Evolutionary conservation across 352 stramenopile species (phyloP), one percentile per base, ranked within the genome.

Genomic region (Phytophthora vignae): DNA sequence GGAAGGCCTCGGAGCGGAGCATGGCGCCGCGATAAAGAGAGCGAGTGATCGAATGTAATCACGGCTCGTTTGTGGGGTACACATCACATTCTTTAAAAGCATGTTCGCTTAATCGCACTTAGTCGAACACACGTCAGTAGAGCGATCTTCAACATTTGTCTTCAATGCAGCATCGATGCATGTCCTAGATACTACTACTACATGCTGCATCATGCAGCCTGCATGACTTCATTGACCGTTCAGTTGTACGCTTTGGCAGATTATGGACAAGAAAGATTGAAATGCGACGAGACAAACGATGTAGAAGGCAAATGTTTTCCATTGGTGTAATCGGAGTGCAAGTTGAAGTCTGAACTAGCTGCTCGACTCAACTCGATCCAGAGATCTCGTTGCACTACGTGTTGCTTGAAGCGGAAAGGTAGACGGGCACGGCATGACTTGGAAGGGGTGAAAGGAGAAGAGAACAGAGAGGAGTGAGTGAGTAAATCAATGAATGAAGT

Each of bases 1-100:
- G 80, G 76, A 97, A 97, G 71, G 94, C 89, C 63, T 76, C 73
- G 57, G 85, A 96, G 57, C 67, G 74, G 66, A 92, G 88, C 87
- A 94, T 94, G 64, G 17, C 14, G 14, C 40, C 0, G 11, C 44
- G 9, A 25, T 15, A 25, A 12, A 52, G 17, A 25, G 17, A 52
- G 17, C 15, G 44, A 52, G 44, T 19, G 49, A 19, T 31, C 8
- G 9, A 7, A 48, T 31, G 12, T 17, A 42, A 42, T 42, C 31
- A 36, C 31, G 8, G 31, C 1, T 36, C 31, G 31, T 12, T 8
- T 36, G 31, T 36, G 31, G 12, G 31, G 31, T 11, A 36, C 31
- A 36, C 31, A 36, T 12, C 31, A 36, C 8, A 36, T 12, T 27
- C 22, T 12, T 36, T 36, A 4, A 36, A 36, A 36, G 8, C 31